These are phyloP conservation scores for Stachybotrys chartarum DNA, from an alignment of 2,329 filamentous ascomycete species.

Conservation along the genomic window DNA sequence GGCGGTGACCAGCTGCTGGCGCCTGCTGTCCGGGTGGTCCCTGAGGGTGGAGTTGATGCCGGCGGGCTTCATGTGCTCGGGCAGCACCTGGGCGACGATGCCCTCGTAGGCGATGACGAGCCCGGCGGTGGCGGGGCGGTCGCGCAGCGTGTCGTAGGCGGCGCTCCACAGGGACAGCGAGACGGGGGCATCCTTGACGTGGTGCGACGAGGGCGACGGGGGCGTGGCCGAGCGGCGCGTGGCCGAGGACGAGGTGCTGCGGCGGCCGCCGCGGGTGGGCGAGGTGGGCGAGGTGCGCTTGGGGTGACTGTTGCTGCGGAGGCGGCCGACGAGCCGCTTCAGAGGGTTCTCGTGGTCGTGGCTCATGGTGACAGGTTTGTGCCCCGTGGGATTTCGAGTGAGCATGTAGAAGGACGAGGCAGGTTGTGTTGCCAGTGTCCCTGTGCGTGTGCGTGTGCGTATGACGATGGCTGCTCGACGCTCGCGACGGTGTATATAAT, in stretches of 20 bases:
- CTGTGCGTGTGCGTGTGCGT: too few species aligned
- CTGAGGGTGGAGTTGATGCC: constrained; percentile 17
- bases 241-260: neutral
- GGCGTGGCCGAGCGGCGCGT: too few species aligned
- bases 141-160: constrained; percentile 24
- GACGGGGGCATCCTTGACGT: constrained; percentile 6
- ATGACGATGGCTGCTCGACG: too few species aligned
- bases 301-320: neutral
- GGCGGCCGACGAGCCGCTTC: neutral
- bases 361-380: neutral
- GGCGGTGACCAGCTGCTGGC: constrained; percentile 18
- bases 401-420: too few species aligned
- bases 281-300: neutral
- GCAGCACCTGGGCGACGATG: constrained; percentile 26
- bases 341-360: neutral
- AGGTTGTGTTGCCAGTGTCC: too few species aligned
- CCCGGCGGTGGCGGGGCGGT: constrained; percentile 17
- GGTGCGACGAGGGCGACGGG: neutral
- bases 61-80: constrained; percentile 19
- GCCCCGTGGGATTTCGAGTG: too few species aligned
- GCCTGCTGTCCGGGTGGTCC: constrained; percentile 14
- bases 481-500: too few species aligned
- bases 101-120: constrained; percentile 27
- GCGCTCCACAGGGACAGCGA: constrained; percentile 25
- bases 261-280: too few species aligned